These are phyloP conservation scores for Suaeda aralocaspica DNA, from an alignment of 148 eudicot genomes.

Conservation along the genomic window DNA sequence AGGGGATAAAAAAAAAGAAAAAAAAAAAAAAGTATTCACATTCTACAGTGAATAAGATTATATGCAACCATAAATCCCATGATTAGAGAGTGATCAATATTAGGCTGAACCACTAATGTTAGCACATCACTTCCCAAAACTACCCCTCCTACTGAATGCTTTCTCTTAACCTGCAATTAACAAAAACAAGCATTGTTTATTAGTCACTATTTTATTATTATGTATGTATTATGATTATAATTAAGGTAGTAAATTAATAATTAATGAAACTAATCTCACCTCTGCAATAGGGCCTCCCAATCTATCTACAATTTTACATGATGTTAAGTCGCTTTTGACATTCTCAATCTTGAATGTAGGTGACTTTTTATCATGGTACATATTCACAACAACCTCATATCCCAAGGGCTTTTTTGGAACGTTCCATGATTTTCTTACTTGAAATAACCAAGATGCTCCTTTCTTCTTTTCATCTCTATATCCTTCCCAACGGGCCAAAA, in stretches of 20 bases:
- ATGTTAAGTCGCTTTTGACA: slow-evolving; percentile 15
- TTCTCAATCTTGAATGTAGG: slow-evolving; percentile 23
- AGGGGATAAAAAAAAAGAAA: neutral
- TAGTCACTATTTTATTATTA: neutral
- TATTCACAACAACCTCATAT: slow-evolving; percentile 19
- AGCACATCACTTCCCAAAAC: slow-evolving; percentile 42
- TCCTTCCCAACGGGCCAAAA: slow-evolving; percentile 38
- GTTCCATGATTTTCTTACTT: slow-evolving; percentile 25
- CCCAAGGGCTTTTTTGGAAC: slow-evolving; percentile 22
- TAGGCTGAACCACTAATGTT: slow-evolving; percentile 33
- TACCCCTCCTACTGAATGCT: slow-evolving; percentile 36
- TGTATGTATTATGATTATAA: too few species aligned
- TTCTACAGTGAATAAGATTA: slow-evolving; percentile 32
- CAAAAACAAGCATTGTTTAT: neutral
- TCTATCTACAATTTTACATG: slow-evolving; percentile 30
- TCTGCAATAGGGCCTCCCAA: slow-evolving; percentile 39
- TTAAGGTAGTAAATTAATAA: neutral
- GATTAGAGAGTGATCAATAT: slow-evolving; percentile 35
- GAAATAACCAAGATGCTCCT: slow-evolving; percentile 34
- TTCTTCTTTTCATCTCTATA: slow-evolving; percentile 22
- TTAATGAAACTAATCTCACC: slow-evolving; percentile 19
- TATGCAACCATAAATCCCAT: slow-evolving; percentile 38
- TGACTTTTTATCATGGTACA: slow-evolving; percentile 21
- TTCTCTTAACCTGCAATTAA: slow-evolving; percentile 32
- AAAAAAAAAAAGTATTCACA: slow-evolving; percentile 15